Evolutionary conservation across 83 land plant genomes (phyloP).

Genomic region (Picea mariana): DNA sequence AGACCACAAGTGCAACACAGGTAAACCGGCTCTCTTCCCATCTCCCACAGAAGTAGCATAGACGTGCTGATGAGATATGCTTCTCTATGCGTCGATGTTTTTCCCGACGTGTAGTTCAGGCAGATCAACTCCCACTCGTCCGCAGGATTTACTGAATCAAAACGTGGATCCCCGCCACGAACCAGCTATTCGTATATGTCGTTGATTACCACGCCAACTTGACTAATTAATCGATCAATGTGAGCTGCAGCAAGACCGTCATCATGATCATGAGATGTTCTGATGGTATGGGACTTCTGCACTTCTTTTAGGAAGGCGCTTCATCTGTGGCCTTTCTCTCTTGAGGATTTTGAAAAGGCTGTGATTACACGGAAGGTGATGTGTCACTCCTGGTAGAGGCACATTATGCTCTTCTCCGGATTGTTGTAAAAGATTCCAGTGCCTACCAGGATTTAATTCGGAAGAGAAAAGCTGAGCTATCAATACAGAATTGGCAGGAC

Average conservation of each 20-base stretch:
- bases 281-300: conserved; percentile 96
- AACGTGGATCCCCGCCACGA: conserved; percentile 21
- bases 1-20: not conserved
- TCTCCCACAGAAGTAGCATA: conserved; percentile 28
- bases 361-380: conserved; percentile 56
- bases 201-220: not conserved
- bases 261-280: conserved; percentile 41
- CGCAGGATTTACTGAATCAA: not conserved
- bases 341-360: conserved; percentile 84
- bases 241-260: not conserved
- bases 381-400: not conserved
- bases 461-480: too few species aligned
- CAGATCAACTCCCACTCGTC: conserved; percentile 89
- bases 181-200: conserved; percentile 33
- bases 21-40: conserved; percentile 28
- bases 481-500: too few species aligned
- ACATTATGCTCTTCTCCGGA: too few species aligned
- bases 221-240: conserved; percentile 31
- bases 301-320: conserved; percentile 67
- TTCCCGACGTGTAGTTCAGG: conserved; percentile 62
- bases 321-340: conserved; percentile 71
- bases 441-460: too few species aligned
- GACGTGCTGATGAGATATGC: conserved; percentile 34
- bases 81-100: conserved; percentile 57
- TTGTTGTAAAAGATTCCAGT: too few species aligned